These are phyloP conservation scores for Dujonia santamariae DNA, from an alignment of 1,139 yeast genomes.

Conservation along the genomic window DNA sequence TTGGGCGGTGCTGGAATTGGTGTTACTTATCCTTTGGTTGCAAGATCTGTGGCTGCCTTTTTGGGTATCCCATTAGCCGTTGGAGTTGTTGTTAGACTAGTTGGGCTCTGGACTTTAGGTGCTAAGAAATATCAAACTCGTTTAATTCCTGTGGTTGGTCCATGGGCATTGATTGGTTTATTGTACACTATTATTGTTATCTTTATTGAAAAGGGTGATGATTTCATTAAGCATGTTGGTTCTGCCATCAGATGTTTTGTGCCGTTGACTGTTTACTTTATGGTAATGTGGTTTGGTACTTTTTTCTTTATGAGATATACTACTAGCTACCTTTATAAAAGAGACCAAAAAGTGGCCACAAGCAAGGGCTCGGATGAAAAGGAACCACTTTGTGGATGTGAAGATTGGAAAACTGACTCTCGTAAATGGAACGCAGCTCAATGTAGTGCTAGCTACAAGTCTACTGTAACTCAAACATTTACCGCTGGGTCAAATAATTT, in stretches of 20 bases:
- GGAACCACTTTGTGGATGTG: slow-evolving; percentile 37
- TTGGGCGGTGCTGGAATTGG: slow-evolving; percentile 11
- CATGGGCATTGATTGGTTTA: slow-evolving; percentile 52
- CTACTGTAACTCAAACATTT: slow-evolving; percentile 50
- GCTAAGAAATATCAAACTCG: slow-evolving; percentile 24
- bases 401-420: slow-evolving; percentile 16
- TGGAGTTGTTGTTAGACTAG: slow-evolving; percentile 42
- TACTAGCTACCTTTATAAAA: slow-evolving; percentile 10
- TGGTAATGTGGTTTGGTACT: slow-evolving; percentile 46
- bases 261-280: slow-evolving; percentile 49
- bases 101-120: slow-evolving; percentile 23
- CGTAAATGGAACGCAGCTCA: slow-evolving; percentile 16
- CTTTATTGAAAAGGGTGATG: slow-evolving; percentile 53
- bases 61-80: slow-evolving; percentile 53
- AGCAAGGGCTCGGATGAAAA: slow-evolving; percentile 8
- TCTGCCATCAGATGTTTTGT: slow-evolving; percentile 50
- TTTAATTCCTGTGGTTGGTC: slow-evolving; percentile 40
- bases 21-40: slow-evolving; percentile 40
- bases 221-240: slow-evolving; percentile 47
- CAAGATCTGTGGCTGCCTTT: slow-evolving; percentile 50
- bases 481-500: slow-evolving; percentile 58
- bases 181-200: slow-evolving; percentile 52
- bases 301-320: slow-evolving; percentile 36
- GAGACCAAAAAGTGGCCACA: slow-evolving; percentile 2
- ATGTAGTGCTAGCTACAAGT: slow-evolving; percentile 40